Base-by-base conservation (phyloP, 306 rosid species). In the Lablab purpureus region DNA sequence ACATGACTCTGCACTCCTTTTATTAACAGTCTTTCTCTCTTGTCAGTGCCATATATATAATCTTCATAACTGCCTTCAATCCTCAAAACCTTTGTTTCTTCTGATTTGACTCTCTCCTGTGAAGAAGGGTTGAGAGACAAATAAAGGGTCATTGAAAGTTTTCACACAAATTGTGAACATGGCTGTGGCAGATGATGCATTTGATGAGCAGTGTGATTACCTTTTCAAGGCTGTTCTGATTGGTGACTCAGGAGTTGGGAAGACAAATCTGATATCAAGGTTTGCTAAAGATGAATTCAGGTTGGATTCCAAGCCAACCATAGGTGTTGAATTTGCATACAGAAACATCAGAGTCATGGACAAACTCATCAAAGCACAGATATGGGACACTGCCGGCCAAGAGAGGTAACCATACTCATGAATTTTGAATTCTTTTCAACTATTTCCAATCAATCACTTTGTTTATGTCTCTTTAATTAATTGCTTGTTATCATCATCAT, bases 311-410 rank as follows among this genome's bases (percentile, higher is more conserved):
- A 94, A 90, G 36, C 97, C 98, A 0, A 94, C 98, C 66, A 94
- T 94, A 17, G 98, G 98, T 5, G 98, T 94, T 2, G 98, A 94
- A 66, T 94, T 94, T 58, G 98, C 97, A 71, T 94, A 94, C 85
- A 78, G 96, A 85, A 94, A 94, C 75, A 84, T 94, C 45, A 90
- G 83, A 65, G 85, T 94, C 6, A 87, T 71, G 2, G 93, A 86
- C 13, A 94, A 90, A 11, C 89, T 94, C 76, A 81, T 94, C 94
- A 94, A 94, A 75, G 88, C 97, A 28, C 98, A 94, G 80, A 94
- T 94, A 45, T 94, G 98, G 98, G 97, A 94, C 86, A 94, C 98
- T 65, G 98, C 97, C 10, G 97, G 97, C 76, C 98, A 94, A 86
- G 98, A 94, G 78, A 92, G 98, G 97, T 94, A 76, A 12, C 4